A percentile compares a stretch with the other conserved stretches of the same genome.
Conservation (phyloP, 805 yeast species). For the Ogataea polymorpha region DNA sequence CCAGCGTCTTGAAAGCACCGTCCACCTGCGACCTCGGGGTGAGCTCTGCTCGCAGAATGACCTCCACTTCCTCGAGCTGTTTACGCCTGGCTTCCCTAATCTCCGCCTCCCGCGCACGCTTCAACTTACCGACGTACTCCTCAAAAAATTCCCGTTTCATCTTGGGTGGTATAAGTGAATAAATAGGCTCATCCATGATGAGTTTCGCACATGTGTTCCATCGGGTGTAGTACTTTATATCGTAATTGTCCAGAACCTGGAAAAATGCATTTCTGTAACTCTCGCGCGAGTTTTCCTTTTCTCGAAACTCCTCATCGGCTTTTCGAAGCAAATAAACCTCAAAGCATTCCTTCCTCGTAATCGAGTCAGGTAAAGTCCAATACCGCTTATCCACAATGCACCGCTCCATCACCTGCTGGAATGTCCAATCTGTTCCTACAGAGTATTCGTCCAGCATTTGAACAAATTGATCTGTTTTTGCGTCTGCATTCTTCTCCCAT, state of each 20-base stretch:
- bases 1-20: conserved; percentile 9
- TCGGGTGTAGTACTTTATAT: conserved; percentile 52
- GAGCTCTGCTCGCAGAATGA: conserved; percentile 38
- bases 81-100: conserved; percentile 35
- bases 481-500: neutral
- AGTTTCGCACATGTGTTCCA: conserved; percentile 59
- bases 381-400: conserved; percentile 61
- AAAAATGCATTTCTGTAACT: conserved; percentile 55
- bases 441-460: conserved; percentile 49
- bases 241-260: conserved; percentile 41
- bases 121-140: conserved; percentile 44
- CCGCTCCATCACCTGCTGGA: conserved; percentile 57
- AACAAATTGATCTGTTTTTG: conserved; percentile 38
- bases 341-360: conserved; percentile 56
- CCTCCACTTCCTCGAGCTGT: conserved; percentile 52
- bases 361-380: conserved; percentile 63
- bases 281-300: conserved; percentile 51
- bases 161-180: conserved; percentile 55
- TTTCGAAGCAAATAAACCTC: conserved; percentile 60
- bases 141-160: conserved; percentile 54
- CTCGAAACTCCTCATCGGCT: conserved; percentile 47
- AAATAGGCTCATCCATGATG: conserved; percentile 64
- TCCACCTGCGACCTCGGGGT: conserved; percentile 22
- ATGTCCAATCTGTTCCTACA: conserved; percentile 77
- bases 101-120: conserved; percentile 29